phyloP scores from a whole-genome alignment of 2,329 filamentous ascomycete species.

The Zymoseptoria ardabiliae region DNA sequence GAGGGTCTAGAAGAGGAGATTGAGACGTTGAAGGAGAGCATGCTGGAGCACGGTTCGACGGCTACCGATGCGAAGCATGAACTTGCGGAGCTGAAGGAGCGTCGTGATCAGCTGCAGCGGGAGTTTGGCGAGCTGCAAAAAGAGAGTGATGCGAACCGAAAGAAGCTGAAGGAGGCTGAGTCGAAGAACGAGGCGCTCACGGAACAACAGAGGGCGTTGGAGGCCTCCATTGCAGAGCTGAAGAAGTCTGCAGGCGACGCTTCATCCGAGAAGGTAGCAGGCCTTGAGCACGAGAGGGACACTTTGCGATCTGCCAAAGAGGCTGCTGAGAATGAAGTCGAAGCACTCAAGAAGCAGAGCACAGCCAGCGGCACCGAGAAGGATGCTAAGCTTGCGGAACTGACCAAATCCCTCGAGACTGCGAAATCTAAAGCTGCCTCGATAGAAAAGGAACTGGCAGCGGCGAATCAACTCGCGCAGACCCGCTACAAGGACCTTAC shows the following conservation, averaged over 20 bases:
- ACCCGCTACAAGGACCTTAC: constrained; percentile 81
- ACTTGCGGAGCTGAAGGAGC: constrained; percentile 22
- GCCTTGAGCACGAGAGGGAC: constrained; percentile 47
- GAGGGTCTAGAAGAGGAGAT: constrained; percentile 18
- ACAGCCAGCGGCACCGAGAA: constrained; percentile 40
- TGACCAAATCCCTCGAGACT: constrained; percentile 61
- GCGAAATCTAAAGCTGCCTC: constrained; percentile 62
- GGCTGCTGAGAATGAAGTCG: constrained; percentile 65
- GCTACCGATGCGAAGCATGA: constrained; percentile 27
- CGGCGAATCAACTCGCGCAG: constrained; percentile 78
- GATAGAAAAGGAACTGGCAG: constrained; percentile 75
- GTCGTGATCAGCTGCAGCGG: constrained; percentile 18
- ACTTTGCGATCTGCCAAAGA: constrained; percentile 57
- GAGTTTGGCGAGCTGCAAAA: constrained; percentile 21
- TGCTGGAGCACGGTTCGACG: constrained; percentile 23
- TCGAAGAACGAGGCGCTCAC: constrained; percentile 18
- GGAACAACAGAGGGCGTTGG: constrained; percentile 38
- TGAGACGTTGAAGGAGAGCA: constrained; percentile 18
- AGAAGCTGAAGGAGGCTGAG: constrained; percentile 24
- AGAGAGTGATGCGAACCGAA: constrained; percentile 14
- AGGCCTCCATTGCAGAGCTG: constrained; percentile 54
- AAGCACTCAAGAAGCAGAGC: constrained; percentile 44
- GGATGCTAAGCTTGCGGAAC: constrained; percentile 46
- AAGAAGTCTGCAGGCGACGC: constrained; percentile 21
- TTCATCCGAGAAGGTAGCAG: constrained; percentile 54